Conservation (phyloP, 176 grass and related monocot genomes). For the Ensete glaucum region DNA sequence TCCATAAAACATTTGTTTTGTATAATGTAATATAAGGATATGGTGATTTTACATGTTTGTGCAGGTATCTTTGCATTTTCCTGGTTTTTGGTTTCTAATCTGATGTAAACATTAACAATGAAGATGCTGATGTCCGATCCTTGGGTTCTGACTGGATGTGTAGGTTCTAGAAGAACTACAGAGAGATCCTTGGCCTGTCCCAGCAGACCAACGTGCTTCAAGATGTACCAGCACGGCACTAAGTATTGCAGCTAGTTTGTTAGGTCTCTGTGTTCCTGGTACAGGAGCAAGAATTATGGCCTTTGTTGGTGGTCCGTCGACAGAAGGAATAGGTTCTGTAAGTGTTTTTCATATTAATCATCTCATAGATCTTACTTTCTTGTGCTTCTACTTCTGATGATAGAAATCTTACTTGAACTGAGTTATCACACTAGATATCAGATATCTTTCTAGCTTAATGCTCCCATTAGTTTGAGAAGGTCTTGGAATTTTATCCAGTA, state of each 20-base stretch:
- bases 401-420: neutral
- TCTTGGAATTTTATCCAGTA: too few species aligned
- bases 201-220: slow-evolving; percentile 63
- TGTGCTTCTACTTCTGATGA: neutral
- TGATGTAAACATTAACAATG: neutral
- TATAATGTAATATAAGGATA: too few species aligned
- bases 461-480: too few species aligned
- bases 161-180: slow-evolving; percentile 93
- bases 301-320: slow-evolving; percentile 80
- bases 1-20: too few species aligned
- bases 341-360: slow-evolving; percentile 25
- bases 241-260: slow-evolving; percentile 63
- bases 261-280: slow-evolving; percentile 83
- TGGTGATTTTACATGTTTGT: too few species aligned
- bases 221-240: slow-evolving; percentile 75
- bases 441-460: too few species aligned
- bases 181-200: slow-evolving; percentile 76
- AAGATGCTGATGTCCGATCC: neutral
- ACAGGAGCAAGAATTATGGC: slow-evolving; percentile 98
- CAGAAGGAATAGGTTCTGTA: slow-evolving; percentile 72
- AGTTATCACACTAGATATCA: neutral
- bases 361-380: neutral
- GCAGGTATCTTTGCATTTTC: too few species aligned
- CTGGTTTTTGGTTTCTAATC: too few species aligned
- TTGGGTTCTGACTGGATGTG: neutral